Evolutionary conservation across 495 filamentous ascomycete species (phyloP), one percentile per base, ranked within the genome.

Genomic region (Aspergillus asperescens): DNA sequence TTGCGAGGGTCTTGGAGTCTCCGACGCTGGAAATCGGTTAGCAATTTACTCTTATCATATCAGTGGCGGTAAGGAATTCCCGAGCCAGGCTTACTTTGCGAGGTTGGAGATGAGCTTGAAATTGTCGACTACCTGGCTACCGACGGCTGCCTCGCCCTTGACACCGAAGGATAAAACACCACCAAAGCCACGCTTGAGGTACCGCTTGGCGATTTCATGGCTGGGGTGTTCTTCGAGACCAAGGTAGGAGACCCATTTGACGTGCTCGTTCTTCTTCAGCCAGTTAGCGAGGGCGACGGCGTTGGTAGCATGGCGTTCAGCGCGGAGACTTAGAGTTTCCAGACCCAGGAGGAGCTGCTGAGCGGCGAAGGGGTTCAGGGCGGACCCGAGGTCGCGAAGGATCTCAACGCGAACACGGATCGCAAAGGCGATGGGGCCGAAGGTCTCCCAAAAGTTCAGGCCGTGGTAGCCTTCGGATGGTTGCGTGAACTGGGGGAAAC

Each of bases 71-170:
- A 4, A 28, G 24, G 6, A n/a, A 9, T 4, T 23, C 12, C 23
- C 10, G 10, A 10, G 23, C 22, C 18, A 43, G 24, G 5, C 74
- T 55, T 73, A 83, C 81, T 95, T 95, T 32, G 88, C 87, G 59
- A 98, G 75, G 66, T 96, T 95, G 13, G 90, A 94, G 55, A 96
- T 89, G 57, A 98, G 70, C 78, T 95, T 95, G 75, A 98, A 92
- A 56, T 83, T 83, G 73, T 98, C 93, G 47, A 96, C 93, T 34
- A 98, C 81, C 64, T 89, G 81, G 61, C 81, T 85, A 54, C 93
- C 92, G 34, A 87, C 90, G 32, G 73, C 72, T 56, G 79, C 86
- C 59, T 88, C 90, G 13, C 93, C 93, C 74, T 93, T 94, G 51
- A 96, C 87, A 42, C 93, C 93, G 59, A 98, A 91, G 41, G 87